Evolutionary conservation across 2,329 filamentous ascomycete genomes (phyloP).

Genomic region (Apiospora malaysiana): DNA sequence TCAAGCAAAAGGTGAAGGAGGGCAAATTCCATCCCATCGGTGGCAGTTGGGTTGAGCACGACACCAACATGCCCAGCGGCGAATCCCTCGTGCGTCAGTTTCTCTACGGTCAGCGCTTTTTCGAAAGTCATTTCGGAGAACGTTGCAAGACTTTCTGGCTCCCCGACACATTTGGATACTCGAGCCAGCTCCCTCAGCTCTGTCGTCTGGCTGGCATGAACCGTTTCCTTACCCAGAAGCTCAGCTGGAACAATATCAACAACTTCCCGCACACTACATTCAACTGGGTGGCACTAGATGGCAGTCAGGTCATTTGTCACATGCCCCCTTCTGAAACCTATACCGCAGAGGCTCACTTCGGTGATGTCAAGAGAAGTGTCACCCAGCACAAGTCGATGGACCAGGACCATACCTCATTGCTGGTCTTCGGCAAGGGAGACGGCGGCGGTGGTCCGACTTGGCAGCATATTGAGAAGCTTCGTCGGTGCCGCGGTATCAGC

Average conservation of each 20-base stretch:
- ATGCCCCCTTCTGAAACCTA: slow-evolving; percentile 98
- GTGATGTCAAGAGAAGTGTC: slow-evolving; percentile 88
- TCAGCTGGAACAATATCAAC: slow-evolving; percentile 99
- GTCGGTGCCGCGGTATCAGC: slow-evolving; percentile 88
- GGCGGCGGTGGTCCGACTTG: slow-evolving; percentile 95
- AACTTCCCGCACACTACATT: slow-evolving; percentile 98
- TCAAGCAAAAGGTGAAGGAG: slow-evolving; percentile 88
- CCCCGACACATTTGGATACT: slow-evolving; percentile 98
- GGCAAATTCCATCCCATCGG: slow-evolving; percentile 94
- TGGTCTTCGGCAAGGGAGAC: slow-evolving; percentile 96
- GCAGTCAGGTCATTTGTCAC: slow-evolving; percentile 95
- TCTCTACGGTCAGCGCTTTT: slow-evolving; percentile 92
- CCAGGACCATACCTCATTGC: slow-evolving; percentile 85
- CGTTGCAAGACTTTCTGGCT: slow-evolving; percentile 95
- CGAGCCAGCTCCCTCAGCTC: slow-evolving; percentile 89
- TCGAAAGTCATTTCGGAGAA: slow-evolving; percentile 89
- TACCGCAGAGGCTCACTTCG: slow-evolving; percentile 92
- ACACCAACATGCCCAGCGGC: slow-evolving; percentile 95
- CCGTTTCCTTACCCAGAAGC: slow-evolving; percentile 95
- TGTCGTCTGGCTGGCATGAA: slow-evolving; percentile 95
- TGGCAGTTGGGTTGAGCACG: slow-evolving; percentile 98
- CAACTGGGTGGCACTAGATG: slow-evolving; percentile 96
- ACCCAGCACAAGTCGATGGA: slow-evolving; percentile 95
- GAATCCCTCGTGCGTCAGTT: slow-evolving; percentile 95
- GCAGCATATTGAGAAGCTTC: slow-evolving; percentile 92